Evolutionary conservation across 1,139 yeast species (phyloP).

Genomic region (Pichia sp.): DNA sequence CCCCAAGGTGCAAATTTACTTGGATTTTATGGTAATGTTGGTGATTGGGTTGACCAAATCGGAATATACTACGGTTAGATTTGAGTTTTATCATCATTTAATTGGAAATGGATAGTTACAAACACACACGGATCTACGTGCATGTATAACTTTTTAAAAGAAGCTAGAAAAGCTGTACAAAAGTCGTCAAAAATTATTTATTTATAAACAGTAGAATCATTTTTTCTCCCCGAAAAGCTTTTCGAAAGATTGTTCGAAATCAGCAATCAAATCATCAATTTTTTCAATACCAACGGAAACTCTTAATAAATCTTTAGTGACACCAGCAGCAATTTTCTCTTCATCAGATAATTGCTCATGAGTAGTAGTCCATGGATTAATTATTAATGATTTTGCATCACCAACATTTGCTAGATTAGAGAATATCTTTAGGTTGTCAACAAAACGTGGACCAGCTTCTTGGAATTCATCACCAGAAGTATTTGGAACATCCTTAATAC

Average conservation of each 20-base stretch:
- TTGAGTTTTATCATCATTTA: no score
- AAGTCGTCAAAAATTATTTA: no score
- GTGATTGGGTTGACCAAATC: conserved; percentile 65
- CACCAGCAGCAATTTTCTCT: conserved; percentile 79
- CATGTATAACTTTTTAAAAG: neutral
- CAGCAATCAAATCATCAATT: conserved; percentile 81
- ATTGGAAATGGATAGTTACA: no score
- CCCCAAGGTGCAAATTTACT: conserved; percentile 54
- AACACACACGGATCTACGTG: neutral
- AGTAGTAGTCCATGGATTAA: conserved; percentile 92
- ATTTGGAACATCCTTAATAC: conserved; percentile 60
- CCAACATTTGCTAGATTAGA: conserved; percentile 95
- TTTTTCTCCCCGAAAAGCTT: conserved; percentile 12
- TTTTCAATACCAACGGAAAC: conserved; percentile 85
- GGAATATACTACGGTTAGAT: conserved; percentile 48
- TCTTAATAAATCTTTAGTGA: conserved; percentile 79
- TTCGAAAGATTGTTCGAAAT: conserved; percentile 73
- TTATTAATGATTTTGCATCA: conserved; percentile 88
- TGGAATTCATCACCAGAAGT: conserved; percentile 45
- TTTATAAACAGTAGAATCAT: neutral
- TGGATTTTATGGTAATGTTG: conserved; percentile 63
- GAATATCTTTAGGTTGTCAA: conserved; percentile 73
- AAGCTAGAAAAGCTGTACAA: neutral
- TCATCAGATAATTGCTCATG: conserved; percentile 83
- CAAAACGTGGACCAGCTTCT: conserved; percentile 74